Evolutionary conservation across 2,329 filamentous ascomycete species (phyloP).

Genomic region (Colletotrichum sp.): DNA sequence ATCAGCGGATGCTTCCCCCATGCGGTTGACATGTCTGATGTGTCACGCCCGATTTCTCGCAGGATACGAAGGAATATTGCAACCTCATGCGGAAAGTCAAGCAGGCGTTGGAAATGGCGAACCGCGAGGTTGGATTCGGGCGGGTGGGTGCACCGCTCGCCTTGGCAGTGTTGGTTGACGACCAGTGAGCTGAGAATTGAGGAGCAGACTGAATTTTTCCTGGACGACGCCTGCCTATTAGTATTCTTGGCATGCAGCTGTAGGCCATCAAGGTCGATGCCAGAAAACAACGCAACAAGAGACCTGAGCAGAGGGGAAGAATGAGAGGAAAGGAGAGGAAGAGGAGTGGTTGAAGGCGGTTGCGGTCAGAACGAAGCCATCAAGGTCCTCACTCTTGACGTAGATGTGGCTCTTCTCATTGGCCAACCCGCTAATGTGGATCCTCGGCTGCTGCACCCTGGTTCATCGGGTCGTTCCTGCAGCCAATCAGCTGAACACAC

Average conservation of each 20-base stretch:
- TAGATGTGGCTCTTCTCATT: not conserved
- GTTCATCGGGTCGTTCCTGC: not conserved
- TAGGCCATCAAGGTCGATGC: slow-evolving; percentile 3
- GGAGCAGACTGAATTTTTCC: not conserved
- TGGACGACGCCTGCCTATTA: not conserved
- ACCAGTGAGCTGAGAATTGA: not conserved
- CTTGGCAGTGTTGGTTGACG: not conserved
- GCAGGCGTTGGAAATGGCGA: not conserved
- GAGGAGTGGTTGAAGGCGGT: not conserved
- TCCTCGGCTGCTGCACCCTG: not conserved
- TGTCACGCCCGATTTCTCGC: not conserved
- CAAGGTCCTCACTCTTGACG: slow-evolving; percentile 13
- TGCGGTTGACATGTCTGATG: not conserved
- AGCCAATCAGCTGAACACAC: not conserved
- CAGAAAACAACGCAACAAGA: not conserved
- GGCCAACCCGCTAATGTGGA: not conserved
- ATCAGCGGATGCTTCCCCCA: not conserved
- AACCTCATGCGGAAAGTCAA: not conserved
- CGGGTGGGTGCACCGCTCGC: not conserved
- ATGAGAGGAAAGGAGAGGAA: too few species aligned
- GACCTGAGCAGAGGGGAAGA: not conserved
- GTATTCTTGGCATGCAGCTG: slow-evolving; percentile 13
- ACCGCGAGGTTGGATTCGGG: not conserved
- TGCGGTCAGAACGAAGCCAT: slow-evolving; percentile 3
- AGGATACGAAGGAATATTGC: not conserved